Percentiles rank a stretch among this genome's conserved stretches.
phyloP scores from a whole-genome alignment of 2,329 filamentous ascomycete genomes.

The Ciborinia camelliae region DNA sequence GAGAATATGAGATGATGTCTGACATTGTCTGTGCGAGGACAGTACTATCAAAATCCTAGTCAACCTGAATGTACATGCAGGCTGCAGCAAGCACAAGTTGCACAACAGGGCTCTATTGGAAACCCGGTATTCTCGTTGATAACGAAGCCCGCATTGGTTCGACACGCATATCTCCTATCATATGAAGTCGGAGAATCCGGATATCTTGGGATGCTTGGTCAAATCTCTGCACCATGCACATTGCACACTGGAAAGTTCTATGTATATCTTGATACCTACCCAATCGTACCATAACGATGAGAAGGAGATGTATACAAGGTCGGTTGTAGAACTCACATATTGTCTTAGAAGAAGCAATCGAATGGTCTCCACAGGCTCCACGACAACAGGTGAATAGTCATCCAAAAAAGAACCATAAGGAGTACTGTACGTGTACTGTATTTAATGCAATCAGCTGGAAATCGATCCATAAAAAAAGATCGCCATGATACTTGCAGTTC shows the following conservation, averaged over 20 bases:
- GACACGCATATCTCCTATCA: neutral
- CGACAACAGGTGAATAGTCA: neutral
- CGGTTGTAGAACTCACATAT: constrained; percentile 5
- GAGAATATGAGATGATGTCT: constrained; percentile 1
- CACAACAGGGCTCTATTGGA: constrained; percentile 5
- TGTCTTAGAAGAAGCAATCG: constrained; percentile 9
- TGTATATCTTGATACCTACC: neutral
- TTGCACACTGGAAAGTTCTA: neutral
- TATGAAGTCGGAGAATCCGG: neutral
- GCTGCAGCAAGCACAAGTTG: too few species aligned
- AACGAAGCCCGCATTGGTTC: neutral
- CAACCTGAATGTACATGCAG: constrained; percentile 2
- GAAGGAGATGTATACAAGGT: neutral
- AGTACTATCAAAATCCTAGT: neutral
- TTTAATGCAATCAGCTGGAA: constrained; percentile 1
- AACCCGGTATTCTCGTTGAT: constrained; percentile 10
- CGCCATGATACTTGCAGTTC: neutral
- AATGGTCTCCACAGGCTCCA: constrained; percentile 8
- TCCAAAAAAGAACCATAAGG: constrained; percentile 2
- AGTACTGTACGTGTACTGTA: neutral
- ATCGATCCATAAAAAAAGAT: neutral
- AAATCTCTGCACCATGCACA: neutral
- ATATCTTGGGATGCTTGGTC: constrained; percentile 4
- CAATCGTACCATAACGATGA: neutral
- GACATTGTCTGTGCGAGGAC: neutral